Evolutionary conservation across 2,329 filamentous ascomycete species (phyloP).

Genomic region (Nemania sp.): DNA sequence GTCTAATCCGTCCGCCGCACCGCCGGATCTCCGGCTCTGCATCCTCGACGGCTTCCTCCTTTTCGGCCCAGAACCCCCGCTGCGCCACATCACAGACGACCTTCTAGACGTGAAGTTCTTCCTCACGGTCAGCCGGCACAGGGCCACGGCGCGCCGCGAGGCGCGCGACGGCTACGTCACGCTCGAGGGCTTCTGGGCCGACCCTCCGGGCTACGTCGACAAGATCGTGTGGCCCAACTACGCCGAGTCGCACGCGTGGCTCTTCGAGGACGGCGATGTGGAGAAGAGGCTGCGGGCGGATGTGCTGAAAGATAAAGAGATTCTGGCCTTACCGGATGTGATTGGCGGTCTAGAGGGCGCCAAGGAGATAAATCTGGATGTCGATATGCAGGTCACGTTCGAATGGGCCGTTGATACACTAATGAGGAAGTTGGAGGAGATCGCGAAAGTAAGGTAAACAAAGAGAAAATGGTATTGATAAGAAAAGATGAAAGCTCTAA

Average conservation of each 20-base stretch:
- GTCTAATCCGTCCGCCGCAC: slow-evolving; percentile 47
- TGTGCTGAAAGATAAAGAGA: slow-evolving; percentile 58
- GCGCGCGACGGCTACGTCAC: slow-evolving; percentile 82
- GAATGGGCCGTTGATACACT: slow-evolving; percentile 76
- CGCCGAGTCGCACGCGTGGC: slow-evolving; percentile 80
- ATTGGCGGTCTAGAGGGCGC: background rate
- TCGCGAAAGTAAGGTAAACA: slow-evolving; percentile 17
- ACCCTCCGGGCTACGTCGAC: slow-evolving; percentile 94
- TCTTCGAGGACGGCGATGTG: slow-evolving; percentile 79
- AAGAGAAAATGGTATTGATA: background rate
- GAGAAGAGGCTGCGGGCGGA: slow-evolving; percentile 64
- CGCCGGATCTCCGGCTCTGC: slow-evolving; percentile 64
- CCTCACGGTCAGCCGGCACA: slow-evolving; percentile 74
- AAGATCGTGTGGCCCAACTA: slow-evolving; percentile 97
- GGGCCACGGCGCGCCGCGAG: slow-evolving; percentile 73
- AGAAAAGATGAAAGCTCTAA: background rate
- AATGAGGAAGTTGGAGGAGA: slow-evolving; percentile 59
- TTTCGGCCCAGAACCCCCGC: slow-evolving; percentile 65
- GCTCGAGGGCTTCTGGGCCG: slow-evolving; percentile 91
- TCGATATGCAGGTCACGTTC: slow-evolving; percentile 71
- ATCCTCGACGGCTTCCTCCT: slow-evolving; percentile 92
- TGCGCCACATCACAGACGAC: slow-evolving; percentile 59
- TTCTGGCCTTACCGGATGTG: slow-evolving; percentile 60
- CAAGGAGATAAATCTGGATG: slow-evolving; percentile 57
- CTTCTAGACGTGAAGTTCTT: slow-evolving; percentile 83